These are phyloP conservation scores for Colletotrichum cuscutae DNA, from an alignment of 2,329 filamentous ascomycete species.

Conservation along the genomic window DNA sequence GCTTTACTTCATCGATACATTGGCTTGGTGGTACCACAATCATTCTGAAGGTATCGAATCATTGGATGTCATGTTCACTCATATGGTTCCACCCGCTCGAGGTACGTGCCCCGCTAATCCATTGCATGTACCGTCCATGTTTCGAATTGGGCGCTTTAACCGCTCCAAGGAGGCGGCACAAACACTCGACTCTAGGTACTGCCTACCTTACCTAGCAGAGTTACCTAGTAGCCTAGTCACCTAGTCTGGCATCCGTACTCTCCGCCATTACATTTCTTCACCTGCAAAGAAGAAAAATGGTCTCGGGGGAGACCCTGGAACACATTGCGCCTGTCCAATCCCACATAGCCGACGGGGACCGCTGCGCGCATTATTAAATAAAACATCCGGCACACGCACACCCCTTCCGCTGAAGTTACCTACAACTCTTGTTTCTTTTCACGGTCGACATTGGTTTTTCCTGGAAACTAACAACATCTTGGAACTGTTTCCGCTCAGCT, in stretches of 20 bases:
- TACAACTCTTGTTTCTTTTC: neutral
- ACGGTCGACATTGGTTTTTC: neutral
- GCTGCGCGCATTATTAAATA: conserved; percentile 26
- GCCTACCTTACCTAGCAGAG: neutral
- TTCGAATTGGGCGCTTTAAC: conserved; percentile 8
- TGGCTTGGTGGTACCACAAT: neutral
- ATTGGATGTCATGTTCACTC: neutral
- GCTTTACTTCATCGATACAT: neutral
- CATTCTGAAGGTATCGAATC: neutral
- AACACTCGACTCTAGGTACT: neutral
- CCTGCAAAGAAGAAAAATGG: neutral
- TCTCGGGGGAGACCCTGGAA: conserved; percentile 6
- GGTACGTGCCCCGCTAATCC: conserved; percentile 8
- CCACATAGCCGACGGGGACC: conserved; percentile 12
- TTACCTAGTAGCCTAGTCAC: no score
- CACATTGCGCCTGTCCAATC: neutral
- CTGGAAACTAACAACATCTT: neutral
- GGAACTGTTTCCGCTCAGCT: neutral
- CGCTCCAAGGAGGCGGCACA: neutral
- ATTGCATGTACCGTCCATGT: neutral
- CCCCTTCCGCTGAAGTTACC: neutral
- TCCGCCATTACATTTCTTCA: neutral
- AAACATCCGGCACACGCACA: neutral
- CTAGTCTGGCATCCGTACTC: neutral
- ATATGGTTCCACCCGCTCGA: neutral